Evolutionary conservation across 1,284 basidiomycete species (phyloP).

Genomic region (Ustilago crameri): DNA sequence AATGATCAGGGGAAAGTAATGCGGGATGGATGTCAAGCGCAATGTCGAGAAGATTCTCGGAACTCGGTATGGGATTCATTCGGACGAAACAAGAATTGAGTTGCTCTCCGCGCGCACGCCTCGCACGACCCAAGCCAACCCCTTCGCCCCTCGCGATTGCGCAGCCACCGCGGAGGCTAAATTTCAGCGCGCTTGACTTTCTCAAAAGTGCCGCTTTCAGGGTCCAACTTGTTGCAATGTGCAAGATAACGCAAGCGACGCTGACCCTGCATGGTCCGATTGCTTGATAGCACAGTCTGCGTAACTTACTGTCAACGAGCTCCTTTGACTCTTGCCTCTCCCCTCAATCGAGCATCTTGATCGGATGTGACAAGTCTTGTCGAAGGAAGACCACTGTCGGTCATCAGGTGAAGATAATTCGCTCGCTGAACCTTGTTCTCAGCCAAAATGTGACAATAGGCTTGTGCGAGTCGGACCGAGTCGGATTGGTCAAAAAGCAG

Average conservation of each 20-base stretch:
- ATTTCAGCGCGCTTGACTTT: not conserved
- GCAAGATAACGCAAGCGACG: constrained; percentile 29
- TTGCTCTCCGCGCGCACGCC: constrained; percentile 16
- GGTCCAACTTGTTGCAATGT: constrained; percentile 11
- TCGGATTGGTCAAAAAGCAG: no score
- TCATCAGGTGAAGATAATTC: no score
- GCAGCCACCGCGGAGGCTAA: constrained; percentile 12
- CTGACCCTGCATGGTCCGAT: constrained; percentile 30
- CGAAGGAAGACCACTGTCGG: no score
- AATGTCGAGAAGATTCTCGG: constrained; percentile 4
- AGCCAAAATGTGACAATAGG: no score
- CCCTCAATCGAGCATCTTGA: no score
- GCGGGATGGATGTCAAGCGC: constrained; percentile 1
- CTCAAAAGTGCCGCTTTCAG: constrained; percentile 20
- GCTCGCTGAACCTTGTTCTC: no score
- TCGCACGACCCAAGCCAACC: constrained; percentile 22
- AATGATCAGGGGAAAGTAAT: not conserved
- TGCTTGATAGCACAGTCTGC: not conserved
- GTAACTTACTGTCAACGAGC: no score
- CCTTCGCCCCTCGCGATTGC: not conserved
- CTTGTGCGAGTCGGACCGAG: no score
- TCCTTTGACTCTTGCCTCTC: no score
- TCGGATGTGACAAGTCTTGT: no score
- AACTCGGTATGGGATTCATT: constrained; percentile 16
- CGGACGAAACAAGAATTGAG: constrained; percentile 16